Evolutionary conservation across 805 yeast genomes (phyloP), one percentile per base, ranked within the genome.

Genomic region (Maudiozyma saulgeensis): DNA sequence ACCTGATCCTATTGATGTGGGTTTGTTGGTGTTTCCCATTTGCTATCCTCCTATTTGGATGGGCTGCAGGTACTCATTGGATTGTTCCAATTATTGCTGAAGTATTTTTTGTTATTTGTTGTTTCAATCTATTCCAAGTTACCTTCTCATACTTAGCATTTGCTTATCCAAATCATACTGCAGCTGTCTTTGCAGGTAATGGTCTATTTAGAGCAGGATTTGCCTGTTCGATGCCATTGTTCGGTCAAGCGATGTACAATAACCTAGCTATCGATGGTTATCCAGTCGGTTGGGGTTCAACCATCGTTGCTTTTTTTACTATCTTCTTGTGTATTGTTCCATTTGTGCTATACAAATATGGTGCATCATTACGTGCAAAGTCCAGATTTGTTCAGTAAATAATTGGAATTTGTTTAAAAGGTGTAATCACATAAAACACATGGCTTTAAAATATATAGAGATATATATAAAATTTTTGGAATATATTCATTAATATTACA

Each of bases 151-250:
- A 77, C 52, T 62, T 79, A 52, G 74, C 75, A 1, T 63, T 66
- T 51, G 67, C 77, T 6, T 79, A 74, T 58, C 73, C 70, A 37
- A 63, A 74, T 47, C 73, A 71, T 58, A 49, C 75, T 53, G 82
- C 82, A 1, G 77, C 82, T 0, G 82, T 76, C 3, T 78, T 74
- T 61, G 82, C 83, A 5, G 76, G 79, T 38, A 79, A 78, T 55
- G 75, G 68, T 44, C 61, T 79, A 25, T 69, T 71, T 52, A 71
- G 84, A 46, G 68, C 77, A 5, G 62, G 62, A 2, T 71, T 74
- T 54, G 84, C 81, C 2, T 77, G 79, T 50, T 76, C 73, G 2
- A 80, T 80, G 68, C 84, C 85, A 38, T 68, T 84, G 46, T 82
- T 84, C 62, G 83, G 84, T 3, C 58, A 70, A 41, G 76, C 78